Percentiles rank a stretch among this genome's conserved stretches.
Evolutionary conservation across 2,329 filamentous ascomycete species (phyloP).

Genomic region (Rutstroemia sp.): DNA sequence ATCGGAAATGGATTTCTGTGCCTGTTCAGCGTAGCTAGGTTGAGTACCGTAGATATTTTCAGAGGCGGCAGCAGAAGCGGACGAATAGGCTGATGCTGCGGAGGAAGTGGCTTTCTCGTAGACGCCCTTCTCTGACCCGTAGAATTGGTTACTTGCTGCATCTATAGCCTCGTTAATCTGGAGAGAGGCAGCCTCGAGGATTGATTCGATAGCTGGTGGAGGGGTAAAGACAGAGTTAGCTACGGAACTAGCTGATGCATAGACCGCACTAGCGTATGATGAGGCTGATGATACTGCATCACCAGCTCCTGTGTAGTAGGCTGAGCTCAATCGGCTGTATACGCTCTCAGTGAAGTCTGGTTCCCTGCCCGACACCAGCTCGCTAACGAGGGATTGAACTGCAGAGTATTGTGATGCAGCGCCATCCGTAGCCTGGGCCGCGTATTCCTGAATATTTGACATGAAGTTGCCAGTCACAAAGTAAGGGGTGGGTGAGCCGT

Average conservation of each 20-base stretch:
- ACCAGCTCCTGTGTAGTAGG: slow-evolving; percentile 58
- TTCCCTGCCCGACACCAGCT: slow-evolving; percentile 70
- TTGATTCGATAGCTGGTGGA: slow-evolving; percentile 48
- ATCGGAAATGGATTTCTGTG: slow-evolving; percentile 44
- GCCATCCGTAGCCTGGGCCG: slow-evolving; percentile 53
- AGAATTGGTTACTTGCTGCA: slow-evolving; percentile 49
- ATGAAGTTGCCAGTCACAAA: slow-evolving; percentile 35
- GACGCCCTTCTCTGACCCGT: slow-evolving; percentile 46
- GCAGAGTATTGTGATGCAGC: slow-evolving; percentile 59
- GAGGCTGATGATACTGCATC: slow-evolving; percentile 39
- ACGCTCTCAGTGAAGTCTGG: slow-evolving; percentile 77
- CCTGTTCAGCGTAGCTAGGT: slow-evolving; percentile 43
- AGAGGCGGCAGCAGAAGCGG: slow-evolving; percentile 41
- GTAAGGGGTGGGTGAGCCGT: slow-evolving; percentile 27
- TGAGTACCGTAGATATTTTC: slow-evolving; percentile 48
- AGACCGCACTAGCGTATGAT: slow-evolving; percentile 42
- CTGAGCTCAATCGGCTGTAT: slow-evolving; percentile 61
- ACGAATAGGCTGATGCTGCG: slow-evolving; percentile 44
- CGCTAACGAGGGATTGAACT: slow-evolving; percentile 65
- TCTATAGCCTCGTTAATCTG: slow-evolving; percentile 52
- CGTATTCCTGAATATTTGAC: slow-evolving; percentile 48
- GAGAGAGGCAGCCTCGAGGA: slow-evolving; percentile 47
- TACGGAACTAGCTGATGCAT: slow-evolving; percentile 36
- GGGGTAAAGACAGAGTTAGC: slow-evolving; percentile 46
- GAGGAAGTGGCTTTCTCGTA: slow-evolving; percentile 47